These are phyloP conservation scores for Articulospora tetracladia DNA, from an alignment of 495 filamentous ascomycete species.

Conservation along the genomic window DNA sequence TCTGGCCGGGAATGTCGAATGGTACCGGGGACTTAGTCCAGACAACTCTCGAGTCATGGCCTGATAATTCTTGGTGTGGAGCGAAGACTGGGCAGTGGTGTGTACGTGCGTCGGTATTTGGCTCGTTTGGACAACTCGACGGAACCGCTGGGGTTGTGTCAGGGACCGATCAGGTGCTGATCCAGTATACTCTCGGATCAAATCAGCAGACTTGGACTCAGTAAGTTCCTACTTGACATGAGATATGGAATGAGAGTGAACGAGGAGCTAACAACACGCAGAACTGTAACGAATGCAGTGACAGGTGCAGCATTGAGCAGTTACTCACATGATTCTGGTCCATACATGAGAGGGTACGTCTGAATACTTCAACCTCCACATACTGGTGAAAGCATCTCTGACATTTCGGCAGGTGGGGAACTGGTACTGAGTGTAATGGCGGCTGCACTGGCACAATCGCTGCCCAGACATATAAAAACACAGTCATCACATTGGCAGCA, in stretches of 20 bases:
- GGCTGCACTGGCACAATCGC: conserved; percentile 34
- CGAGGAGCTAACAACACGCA: not conserved
- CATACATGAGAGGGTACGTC: no score
- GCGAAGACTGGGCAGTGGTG: not conserved
- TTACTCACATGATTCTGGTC: conserved; percentile 29
- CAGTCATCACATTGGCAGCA: conserved; percentile 30
- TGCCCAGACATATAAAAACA: conserved; percentile 33
- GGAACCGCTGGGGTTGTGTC: not conserved
- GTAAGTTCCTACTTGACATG: not conserved
- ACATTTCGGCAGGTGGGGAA: conserved; percentile 36
- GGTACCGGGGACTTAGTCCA: conserved; percentile 40
- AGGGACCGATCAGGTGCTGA: not conserved
- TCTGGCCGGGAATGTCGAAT: conserved; percentile 44
- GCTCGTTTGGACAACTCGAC: conserved; percentile 1
- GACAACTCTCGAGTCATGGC: not conserved
- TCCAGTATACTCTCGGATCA: conserved; percentile 2
- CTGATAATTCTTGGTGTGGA: not conserved
- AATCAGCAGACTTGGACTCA: not conserved
- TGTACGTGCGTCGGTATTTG: not conserved
- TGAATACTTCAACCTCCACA: no score
- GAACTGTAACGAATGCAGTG: conserved; percentile 31
- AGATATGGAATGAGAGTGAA: not conserved
- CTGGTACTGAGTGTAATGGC: conserved; percentile 36
- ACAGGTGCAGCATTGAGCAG: conserved; percentile 29
- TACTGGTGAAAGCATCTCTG: no score